Evolutionary conservation across 176 grass and related monocot genomes (phyloP), one percentile per base, ranked within the genome.

Genomic region (Musa beccarii): DNA sequence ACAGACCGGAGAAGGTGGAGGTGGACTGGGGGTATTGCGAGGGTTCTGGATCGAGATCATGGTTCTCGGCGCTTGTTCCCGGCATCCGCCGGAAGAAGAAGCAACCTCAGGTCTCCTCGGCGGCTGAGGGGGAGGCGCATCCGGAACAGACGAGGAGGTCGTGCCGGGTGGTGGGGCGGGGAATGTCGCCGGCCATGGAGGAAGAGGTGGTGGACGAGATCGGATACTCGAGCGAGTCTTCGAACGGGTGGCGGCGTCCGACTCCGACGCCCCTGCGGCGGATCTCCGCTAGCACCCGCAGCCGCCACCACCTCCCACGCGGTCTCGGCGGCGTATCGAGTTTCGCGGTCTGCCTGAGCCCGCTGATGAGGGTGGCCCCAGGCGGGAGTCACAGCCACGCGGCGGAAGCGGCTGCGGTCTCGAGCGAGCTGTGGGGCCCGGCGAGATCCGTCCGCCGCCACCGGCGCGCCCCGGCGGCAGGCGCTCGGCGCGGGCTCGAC

Each of bases 261-360:
- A 66, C 59, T 66, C 61, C 75, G 75, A 57, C 72, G 22, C 52
- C 52, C 23, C 5, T 74, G 59, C 61, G 75, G 11, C 43, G 59
- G 53, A 23, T 21, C 43, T n/a, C 57, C 11, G 61, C 43, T 12
- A 66, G 21, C 20, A 10, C 23, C n/a, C 49, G 11, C 34, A 51
- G 49, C 43, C 68, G 20, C 17, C 17, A 11, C 68, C 43, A 51
- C 68, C 68, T 7, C 65, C 65, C 28, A 26, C 4, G 26, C 25
- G 11, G 20, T 19, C 17, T 49, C 74, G 55, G 59, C 9, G 34
- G 75, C 59, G 49, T 77, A 5, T 77, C 75, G 13, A 34, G 75
- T 8, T 77, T 77, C 75, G 29, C 75, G 0, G 75, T 77, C 29
- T 77, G 59, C 59, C 26, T 77, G 49, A 77, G 59, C 34, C 75